Percentiles rank a stretch among this genome's conserved stretches.
phyloP scores from a whole-genome alignment of 2,329 filamentous ascomycete genomes.

The Ceratocystis smalleyi region DNA sequence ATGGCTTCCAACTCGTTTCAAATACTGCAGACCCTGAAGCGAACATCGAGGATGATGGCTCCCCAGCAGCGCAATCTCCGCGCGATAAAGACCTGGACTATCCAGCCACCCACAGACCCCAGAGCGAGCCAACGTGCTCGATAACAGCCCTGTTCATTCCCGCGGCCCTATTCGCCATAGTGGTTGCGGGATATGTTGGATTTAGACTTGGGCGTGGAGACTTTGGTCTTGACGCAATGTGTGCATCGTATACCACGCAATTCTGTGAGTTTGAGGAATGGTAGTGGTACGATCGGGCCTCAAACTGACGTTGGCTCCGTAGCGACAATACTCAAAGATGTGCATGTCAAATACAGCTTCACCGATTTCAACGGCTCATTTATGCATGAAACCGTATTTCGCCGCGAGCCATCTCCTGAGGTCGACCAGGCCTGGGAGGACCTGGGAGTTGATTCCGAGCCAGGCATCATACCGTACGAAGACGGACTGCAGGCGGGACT shows the following conservation, averaged over 20 bases:
- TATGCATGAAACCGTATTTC: constrained; percentile 37
- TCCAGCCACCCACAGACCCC: not conserved
- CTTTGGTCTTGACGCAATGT: constrained; percentile 19
- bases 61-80: not conserved
- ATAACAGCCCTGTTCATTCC: constrained; percentile 11
- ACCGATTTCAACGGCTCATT: constrained; percentile 42
- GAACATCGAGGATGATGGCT: constrained; percentile 16
- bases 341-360: constrained; percentile 23
- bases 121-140: constrained; percentile 7
- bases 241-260: constrained; percentile 24
- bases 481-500: constrained; percentile 37
- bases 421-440: constrained; percentile 42
- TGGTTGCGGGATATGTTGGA: constrained; percentile 19
- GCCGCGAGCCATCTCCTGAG: constrained; percentile 33
- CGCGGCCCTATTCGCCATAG: constrained; percentile 15
- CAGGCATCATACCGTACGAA: constrained; percentile 33
- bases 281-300: not conserved
- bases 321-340: constrained; percentile 25
- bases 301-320: not conserved
- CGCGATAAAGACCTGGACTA: not conserved
- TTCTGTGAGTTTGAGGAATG: constrained; percentile 24
- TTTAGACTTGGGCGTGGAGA: constrained; percentile 16
- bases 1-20: constrained; percentile 15
- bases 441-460: constrained; percentile 28
- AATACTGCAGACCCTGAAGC: constrained; percentile 15